A percentile compares a stretch with the other conserved stretches of the same genome.
Conservation (phyloP, 306 rosid genomes). For the Senna siamea region DNA sequence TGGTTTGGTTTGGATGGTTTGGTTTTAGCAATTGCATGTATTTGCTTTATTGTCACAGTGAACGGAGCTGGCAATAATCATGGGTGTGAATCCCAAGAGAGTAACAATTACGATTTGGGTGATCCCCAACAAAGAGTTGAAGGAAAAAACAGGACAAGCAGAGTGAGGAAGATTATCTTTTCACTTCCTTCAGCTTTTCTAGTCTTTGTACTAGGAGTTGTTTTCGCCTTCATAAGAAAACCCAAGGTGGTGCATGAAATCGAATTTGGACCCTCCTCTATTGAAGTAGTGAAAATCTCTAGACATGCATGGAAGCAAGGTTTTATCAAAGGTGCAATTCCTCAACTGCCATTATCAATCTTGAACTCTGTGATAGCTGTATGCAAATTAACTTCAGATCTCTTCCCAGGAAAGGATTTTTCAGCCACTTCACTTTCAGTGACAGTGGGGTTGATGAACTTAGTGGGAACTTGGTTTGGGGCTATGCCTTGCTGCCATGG, state of each 20-base stretch:
- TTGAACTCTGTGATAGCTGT: conserved; percentile 78
- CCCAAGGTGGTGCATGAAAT: conserved; percentile 61
- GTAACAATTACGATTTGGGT: background rate
- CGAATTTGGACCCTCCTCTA: conserved; percentile 66
- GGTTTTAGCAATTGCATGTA: conserved; percentile 58
- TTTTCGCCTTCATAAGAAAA: conserved; percentile 59
- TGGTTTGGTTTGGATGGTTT: conserved; percentile 83
- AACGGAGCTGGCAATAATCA: conserved; percentile 68
- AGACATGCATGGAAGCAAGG: conserved; percentile 72
- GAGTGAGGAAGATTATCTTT: conserved; percentile 43
- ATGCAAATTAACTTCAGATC: conserved; percentile 63
- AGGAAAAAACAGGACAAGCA: background rate
- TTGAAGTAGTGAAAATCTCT: conserved; percentile 54
- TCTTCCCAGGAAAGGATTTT: conserved; percentile 66
- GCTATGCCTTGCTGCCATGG: conserved; percentile 86
- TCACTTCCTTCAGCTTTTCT: conserved; percentile 76
- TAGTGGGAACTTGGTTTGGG: conserved; percentile 82
- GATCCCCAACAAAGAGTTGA: conserved; percentile 4
- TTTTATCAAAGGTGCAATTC: conserved; percentile 73
- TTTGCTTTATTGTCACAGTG: conserved; percentile 59
- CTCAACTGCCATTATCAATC: conserved; percentile 75
- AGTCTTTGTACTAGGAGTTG: conserved; percentile 59
- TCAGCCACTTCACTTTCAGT: conserved; percentile 70
- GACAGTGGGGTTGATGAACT: conserved; percentile 84
- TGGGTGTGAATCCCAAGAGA: background rate